phyloP scores from a whole-genome alignment of 2,329 filamentous ascomycete species.

The Thelonectria discophora region DNA sequence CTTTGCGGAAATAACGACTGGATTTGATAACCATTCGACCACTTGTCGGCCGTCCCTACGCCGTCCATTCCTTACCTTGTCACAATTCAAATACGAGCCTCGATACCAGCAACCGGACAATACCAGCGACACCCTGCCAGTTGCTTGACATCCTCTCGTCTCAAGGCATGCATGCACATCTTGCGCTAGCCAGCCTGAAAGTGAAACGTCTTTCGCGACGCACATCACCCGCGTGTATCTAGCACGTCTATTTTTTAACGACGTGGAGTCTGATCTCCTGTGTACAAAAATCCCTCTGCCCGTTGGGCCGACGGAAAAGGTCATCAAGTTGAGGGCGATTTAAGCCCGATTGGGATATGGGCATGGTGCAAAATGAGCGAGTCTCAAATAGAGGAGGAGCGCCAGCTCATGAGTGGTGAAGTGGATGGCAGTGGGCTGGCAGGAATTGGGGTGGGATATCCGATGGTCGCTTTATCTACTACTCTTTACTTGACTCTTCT shows the following conservation, averaged over 20 bases:
- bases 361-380: slow-evolving; percentile 31
- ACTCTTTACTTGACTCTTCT: slow-evolving; percentile 41
- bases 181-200: slow-evolving; percentile 15
- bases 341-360: slow-evolving; percentile 36
- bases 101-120: slow-evolving; percentile 42
- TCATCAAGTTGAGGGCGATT: slow-evolving; percentile 34
- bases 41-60: slow-evolving; percentile 45
- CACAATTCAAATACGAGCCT: slow-evolving; percentile 40
- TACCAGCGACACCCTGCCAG: slow-evolving; percentile 29
- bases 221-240: slow-evolving; percentile 34
- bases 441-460: slow-evolving; percentile 36
- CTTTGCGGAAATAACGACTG: slow-evolving; percentile 44
- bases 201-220: slow-evolving; percentile 21
- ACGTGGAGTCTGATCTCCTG: slow-evolving; percentile 36
- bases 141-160: slow-evolving; percentile 23
- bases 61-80: slow-evolving; percentile 52
- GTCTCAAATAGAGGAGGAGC: slow-evolving; percentile 30
- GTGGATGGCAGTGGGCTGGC: slow-evolving; percentile 29
- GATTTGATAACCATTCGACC: slow-evolving; percentile 42
- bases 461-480: slow-evolving; percentile 46
- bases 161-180: slow-evolving; percentile 5
- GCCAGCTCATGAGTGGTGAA: slow-evolving; percentile 24
- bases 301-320: slow-evolving; percentile 20
- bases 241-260: slow-evolving; percentile 36
- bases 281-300: slow-evolving; percentile 36